Evolutionary conservation across 2,329 filamentous ascomycete genomes (phyloP).

Genomic region (Penicillium sclerotigenum): DNA sequence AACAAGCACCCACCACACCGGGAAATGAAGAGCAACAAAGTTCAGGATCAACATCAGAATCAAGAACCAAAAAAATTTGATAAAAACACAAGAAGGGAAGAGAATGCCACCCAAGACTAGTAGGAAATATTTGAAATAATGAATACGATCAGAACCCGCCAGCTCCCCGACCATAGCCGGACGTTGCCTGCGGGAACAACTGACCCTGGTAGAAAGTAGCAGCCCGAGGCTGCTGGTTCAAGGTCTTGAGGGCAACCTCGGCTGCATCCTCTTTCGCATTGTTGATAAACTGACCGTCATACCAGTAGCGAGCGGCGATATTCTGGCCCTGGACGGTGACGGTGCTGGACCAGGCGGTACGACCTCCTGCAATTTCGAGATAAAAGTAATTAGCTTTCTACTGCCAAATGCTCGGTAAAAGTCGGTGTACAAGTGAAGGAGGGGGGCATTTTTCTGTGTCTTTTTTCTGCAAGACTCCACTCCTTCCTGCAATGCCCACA

Average conservation of each 20-base stretch:
- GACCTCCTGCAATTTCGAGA: constrained; percentile 60
- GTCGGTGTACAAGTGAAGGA: constrained; percentile 31
- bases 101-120: constrained; percentile 26
- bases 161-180: constrained; percentile 17
- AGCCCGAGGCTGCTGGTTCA: constrained; percentile 30
- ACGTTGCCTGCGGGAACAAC: constrained; percentile 17
- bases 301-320: constrained; percentile 79
- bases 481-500: constrained; percentile 20
- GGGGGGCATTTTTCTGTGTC: constrained; percentile 6
- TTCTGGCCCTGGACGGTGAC: constrained; percentile 67
- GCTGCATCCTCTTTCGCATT: constrained; percentile 91
- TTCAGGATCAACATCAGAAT: background rate
- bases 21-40: constrained; percentile 3
- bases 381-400: constrained; percentile 25
- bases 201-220: constrained; percentile 27
- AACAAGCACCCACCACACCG: constrained; percentile 4
- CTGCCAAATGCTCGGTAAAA: constrained; percentile 23
- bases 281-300: constrained; percentile 81
- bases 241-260: constrained; percentile 60
- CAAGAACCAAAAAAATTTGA: constrained; percentile 4
- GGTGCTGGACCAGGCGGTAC: constrained; percentile 84
- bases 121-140: constrained; percentile 21
- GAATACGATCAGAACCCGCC: constrained; percentile 31
- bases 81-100: constrained; percentile 17
- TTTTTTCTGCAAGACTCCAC: constrained; percentile 27